Base-by-base conservation (phyloP, 164 flowering plant species). In the Kingdonia uniflora region DNA sequence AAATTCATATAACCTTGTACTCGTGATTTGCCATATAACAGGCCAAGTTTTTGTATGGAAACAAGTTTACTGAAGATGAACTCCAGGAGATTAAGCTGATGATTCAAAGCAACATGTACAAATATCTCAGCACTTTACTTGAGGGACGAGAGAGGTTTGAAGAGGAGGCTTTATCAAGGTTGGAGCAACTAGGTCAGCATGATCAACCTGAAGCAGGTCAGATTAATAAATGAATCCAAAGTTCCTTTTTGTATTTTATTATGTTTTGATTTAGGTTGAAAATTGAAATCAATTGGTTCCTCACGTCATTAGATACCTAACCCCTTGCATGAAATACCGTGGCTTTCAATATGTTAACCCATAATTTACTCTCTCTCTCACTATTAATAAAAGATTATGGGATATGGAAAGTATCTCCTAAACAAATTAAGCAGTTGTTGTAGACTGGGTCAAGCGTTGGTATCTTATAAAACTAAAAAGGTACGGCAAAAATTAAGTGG, bases 21-120 rank as follows among this genome's bases (percentile, higher is more conserved):
- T 62, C 42, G 15, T 57, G 54, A 19, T 56, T 39, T 61, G 49
- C 24, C 19, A 43, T 38, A 49, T 45, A 44, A 56, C 81, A 91
- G 96, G 95, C 95, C 35, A 91, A 91, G 58, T 79, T 91, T 73
- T 70, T 85, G 66, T 91, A 87, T 47, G 96, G 92, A 42, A 79
- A 67, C 79, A 78, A 63, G 59, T 88, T 92, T 55, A 74, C 69
- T 46, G 16, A 57, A n/a, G 95, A 85, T 54, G 98, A 92, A 58
- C 67, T 73, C 52, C 84, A 79, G 65, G 84, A 85, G 47, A 82
- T 92, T 23, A 92, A 84, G 74, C 65, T 92, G 56, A 88, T 88
- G 96, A 84, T 92, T 22, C 98, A 92, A 65, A 92, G 98, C 74
- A 92, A 87, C 65, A 76, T 92, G 82, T 92, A 92, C 67, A 85